Conservation (phyloP, 2,329 filamentous ascomycete genomes). For the Microdochium bolleyi region DNA sequence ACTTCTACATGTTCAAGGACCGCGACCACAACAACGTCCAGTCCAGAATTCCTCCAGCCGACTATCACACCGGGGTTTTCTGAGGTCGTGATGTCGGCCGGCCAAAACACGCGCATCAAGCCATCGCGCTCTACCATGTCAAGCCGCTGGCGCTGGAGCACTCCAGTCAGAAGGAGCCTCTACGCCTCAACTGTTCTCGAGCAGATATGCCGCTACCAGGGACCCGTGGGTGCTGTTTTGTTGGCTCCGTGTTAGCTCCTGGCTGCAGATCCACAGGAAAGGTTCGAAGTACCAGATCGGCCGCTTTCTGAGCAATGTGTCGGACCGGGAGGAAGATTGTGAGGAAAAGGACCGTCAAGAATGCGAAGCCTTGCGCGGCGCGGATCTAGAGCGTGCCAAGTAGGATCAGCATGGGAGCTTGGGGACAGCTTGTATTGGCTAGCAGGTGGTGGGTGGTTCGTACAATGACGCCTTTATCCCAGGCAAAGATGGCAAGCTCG, state of each 20-base stretch:
- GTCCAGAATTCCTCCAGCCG: constrained; percentile 88
- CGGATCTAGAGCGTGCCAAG: constrained; percentile 51
- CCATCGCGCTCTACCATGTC: constrained; percentile 72
- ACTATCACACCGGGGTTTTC: constrained; percentile 77
- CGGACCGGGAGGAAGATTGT: constrained; percentile 77
- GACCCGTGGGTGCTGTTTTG: constrained; percentile 68
- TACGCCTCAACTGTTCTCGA: constrained; percentile 85
- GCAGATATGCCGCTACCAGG: constrained; percentile 79
- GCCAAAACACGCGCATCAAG: constrained; percentile 98
- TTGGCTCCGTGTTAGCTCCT: constrained; percentile 5
- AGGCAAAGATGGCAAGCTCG: constrained; percentile 94
- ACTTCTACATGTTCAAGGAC: constrained; percentile 89
- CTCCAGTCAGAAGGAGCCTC: constrained; percentile 76
- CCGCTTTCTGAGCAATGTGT: constrained; percentile 73
- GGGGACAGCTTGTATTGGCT: constrained; percentile 1
- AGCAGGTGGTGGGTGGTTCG: constrained; percentile 23
- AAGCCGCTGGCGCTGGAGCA: constrained; percentile 22
- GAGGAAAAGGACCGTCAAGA: constrained; percentile 79
- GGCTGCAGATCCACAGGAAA: constrained; percentile 2
- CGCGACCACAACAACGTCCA: constrained; percentile 85
- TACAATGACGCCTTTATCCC: constrained; percentile 97
- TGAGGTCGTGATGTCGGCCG: constrained; percentile 70
- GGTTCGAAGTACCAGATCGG: constrained; percentile 58
- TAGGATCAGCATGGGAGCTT: constrained; percentile 1
- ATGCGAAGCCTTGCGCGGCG: constrained; percentile 74